These are phyloP conservation scores for Exutisphaerella laricina DNA, from an alignment of 2,329 filamentous ascomycete species.

Conservation along the genomic window DNA sequence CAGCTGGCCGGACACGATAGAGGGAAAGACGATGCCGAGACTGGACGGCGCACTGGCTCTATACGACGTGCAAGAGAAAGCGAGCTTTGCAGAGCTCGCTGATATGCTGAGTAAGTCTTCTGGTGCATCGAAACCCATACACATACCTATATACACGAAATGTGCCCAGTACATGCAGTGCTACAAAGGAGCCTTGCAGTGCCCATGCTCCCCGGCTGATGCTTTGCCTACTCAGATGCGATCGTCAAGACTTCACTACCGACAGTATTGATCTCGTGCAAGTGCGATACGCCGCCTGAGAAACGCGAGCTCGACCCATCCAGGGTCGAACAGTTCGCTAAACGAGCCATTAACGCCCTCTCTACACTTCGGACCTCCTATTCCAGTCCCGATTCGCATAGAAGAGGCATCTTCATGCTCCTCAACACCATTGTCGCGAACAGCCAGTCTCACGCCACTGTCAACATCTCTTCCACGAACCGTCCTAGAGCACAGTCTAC, in stretches of 20 bases:
- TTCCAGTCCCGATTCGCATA: slow-evolving; percentile 64
- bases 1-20: slow-evolving; percentile 52
- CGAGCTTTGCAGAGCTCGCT: slow-evolving; percentile 68
- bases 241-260: slow-evolving; percentile 68
- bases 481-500: slow-evolving; percentile 43
- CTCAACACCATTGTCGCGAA: slow-evolving; percentile 65
- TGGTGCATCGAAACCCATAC: too few species aligned
- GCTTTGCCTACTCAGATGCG: too few species aligned
- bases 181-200: too few species aligned
- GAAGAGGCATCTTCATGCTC: slow-evolving; percentile 69
- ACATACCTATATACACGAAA: too few species aligned
- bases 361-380: slow-evolving; percentile 68
- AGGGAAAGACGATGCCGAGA: slow-evolving; percentile 64
- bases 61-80: slow-evolving; percentile 78
- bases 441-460: slow-evolving; percentile 24
- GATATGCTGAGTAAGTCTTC: slow-evolving; percentile 76
- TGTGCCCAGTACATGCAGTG: too few species aligned
- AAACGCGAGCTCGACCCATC: slow-evolving; percentile 66
- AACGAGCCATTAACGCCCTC: slow-evolving; percentile 56
- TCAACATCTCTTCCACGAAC: slow-evolving; percentile 26
- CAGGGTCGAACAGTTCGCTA: slow-evolving; percentile 59
- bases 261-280: slow-evolving; percentile 77
- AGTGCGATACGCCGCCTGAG: slow-evolving; percentile 73
- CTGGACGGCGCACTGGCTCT: slow-evolving; percentile 80
- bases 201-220: too few species aligned